Evolutionary conservation across 2,329 filamentous ascomycete genomes (phyloP), one percentile per base, ranked within the genome.

Genomic region (Bipolaris oryzae): DNA sequence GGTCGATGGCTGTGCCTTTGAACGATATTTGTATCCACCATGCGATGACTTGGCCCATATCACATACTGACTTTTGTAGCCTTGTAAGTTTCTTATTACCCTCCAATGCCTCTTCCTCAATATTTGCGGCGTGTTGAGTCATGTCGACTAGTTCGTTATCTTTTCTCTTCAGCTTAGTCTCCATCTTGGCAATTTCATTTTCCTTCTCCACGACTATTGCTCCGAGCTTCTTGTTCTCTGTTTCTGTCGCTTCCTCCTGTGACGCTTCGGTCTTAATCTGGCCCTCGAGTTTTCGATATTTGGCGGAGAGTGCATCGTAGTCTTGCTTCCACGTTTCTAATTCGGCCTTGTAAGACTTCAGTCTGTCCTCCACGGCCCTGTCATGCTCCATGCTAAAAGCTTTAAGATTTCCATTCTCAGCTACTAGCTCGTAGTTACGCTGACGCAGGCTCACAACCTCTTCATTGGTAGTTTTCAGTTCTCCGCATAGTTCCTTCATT

Each of bases 391-490:
- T 16, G 1, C 21, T 44, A 3, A 37, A 16, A 16, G 35, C 25
- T 13, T 47, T 9, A 13, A 44, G 50, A 2, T 47, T 33, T 7
- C 28, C 16, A 13, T 42, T 37, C 10, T 34, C 33, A 15, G 2
- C 7, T n/a, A 34, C 21, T 2, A 56, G 42, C 15, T 56, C 25
- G 5, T 49, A 13, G 5, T 43, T 20, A 11, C 13, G 38, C 20
- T 41, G 38, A 13, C 20, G 38, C 13, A 55, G 31, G 2, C 23
- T 49, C n/a, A 13, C 13, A 1, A 35, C 23, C 5, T 46, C 33
- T 15, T 25, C 43, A 38, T 49, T 47, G 6, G 28, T 15, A 6
- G 5, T 37, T 21, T 46, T 21, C 16, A 58, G 38, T n/a, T 59
- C 53, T 42, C 21, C 18, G 18, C 15, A 3, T 18, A 16, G 43